Conservation (phyloP, 108 stramenopile genomes). For the Cyclotella kingstonii region DNA sequence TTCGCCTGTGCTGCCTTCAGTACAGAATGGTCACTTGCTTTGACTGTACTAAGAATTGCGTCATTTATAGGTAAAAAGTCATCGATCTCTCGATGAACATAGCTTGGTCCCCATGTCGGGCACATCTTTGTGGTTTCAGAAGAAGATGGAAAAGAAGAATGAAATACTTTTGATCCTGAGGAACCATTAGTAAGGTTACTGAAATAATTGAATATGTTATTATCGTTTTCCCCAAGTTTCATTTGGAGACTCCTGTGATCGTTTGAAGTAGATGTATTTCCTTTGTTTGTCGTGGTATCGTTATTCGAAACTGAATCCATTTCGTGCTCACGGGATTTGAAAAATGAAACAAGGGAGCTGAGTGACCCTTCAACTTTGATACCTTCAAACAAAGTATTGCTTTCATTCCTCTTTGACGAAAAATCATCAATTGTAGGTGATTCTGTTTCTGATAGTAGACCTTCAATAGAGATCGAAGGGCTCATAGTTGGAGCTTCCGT, state of each 20-base stretch:
- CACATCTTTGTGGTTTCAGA: constrained; percentile 19
- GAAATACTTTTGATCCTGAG: too few species aligned
- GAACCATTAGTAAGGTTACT: constrained; percentile 1
- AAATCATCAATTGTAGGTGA: constrained; percentile 26
- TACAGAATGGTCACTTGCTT: neutral
- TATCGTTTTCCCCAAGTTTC: neutral
- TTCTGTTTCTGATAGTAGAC: constrained; percentile 17
- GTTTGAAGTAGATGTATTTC: too few species aligned
- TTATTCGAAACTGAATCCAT: neutral
- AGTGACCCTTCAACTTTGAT: neutral
- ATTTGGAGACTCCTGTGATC: too few species aligned
- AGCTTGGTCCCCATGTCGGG: constrained; percentile 37
- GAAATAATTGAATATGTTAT: neutral
- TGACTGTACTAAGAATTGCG: neutral
- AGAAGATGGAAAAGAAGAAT: neutral
- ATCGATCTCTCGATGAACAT: constrained; percentile 26
- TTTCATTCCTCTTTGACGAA: neutral
- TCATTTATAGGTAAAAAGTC: neutral
- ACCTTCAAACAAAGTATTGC: neutral
- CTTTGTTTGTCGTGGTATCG: neutral
- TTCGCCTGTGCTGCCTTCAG: constrained; percentile 2
- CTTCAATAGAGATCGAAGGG: constrained; percentile 29
- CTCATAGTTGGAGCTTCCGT: constrained; percentile 44
- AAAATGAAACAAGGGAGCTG: constrained; percentile 9
- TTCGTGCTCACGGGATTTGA: constrained; percentile 25